Base-by-base conservation (phyloP, 495 filamentous ascomycete genomes). In the Polyplosphaeria fusca region DNA sequence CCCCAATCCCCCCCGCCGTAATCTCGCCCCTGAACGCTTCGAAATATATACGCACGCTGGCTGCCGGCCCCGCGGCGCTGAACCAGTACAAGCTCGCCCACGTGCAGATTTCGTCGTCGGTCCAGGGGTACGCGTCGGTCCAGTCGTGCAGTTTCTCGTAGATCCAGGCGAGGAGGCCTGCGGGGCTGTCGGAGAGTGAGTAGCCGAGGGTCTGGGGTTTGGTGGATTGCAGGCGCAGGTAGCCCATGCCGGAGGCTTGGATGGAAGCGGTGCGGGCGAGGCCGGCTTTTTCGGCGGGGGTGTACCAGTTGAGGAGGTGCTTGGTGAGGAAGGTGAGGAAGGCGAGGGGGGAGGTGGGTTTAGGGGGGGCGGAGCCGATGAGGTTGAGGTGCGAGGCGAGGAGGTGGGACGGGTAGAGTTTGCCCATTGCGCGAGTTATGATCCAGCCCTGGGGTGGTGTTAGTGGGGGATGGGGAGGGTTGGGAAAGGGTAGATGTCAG, bases 51-150 rank as follows among this genome's bases (percentile, higher is more conserved):
- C 76, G 61, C 42, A 70, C 59, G 23, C 71, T 71, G 0, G 77
- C 79, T 24, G 68, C 71, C 5, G 79, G 76, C 2, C 77, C 77
- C 4, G 73, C 74, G 5, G 60, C 64, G 16, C 73, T 74, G 64
- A 80, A 79, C 32, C 67, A 71, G 61, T 80, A 79, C 16, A 80
- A 68, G 55, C 67, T 73, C 24, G 79, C 69, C 79, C 79, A 80
- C 0, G 75, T 78, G 43, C 79, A 52, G 24, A 81, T 73, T 61
- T 79, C 77, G n/a, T 80, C 77, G 32, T 76, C 75, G 0, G 73
- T 77, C 77, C 77, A 82, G 1, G 69, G 55, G 45, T 78, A 79
- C 14, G 41, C 47, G 42, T 80, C 77, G 0, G 75, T 70, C 74
- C 77, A 79, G 43, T 60, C 58, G 47, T 77, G 71, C 22, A 82